These are phyloP conservation scores for Epichloe coenophiala DNA, from an alignment of 2,329 filamentous ascomycete species.

Conservation along the genomic window DNA sequence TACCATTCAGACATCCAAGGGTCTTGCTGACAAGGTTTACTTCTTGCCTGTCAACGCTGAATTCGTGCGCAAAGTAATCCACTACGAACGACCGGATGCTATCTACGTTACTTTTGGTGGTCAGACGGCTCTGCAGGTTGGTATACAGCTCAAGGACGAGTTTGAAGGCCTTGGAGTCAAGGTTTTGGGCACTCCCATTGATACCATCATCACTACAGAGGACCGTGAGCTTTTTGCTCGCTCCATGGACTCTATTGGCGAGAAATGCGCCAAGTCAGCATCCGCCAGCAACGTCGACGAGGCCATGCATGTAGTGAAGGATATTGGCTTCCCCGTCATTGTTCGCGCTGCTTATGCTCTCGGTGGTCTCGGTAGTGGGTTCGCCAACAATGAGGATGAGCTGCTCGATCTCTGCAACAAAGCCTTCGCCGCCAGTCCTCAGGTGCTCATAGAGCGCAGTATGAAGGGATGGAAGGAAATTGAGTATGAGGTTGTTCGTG, in stretches of 20 bases:
- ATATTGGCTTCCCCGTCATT: constrained; percentile 93
- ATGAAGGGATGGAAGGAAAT: constrained; percentile 99
- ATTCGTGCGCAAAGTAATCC: constrained; percentile 94
- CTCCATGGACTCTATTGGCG: constrained; percentile 95
- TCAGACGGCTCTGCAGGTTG: constrained; percentile 90
- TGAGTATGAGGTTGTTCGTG: constrained; percentile 95
- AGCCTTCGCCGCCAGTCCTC: constrained; percentile 86
- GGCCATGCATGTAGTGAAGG: constrained; percentile 73
- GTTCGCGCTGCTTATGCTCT: constrained; percentile 92
- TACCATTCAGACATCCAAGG: constrained; percentile 96
- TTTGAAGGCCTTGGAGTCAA: constrained; percentile 85
- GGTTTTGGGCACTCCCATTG: constrained; percentile 90
- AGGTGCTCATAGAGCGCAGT: constrained; percentile 90
- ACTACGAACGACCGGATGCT: constrained; percentile 85
- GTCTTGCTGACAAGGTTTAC: constrained; percentile 95
- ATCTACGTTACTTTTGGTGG: constrained; percentile 98
- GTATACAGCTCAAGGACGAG: constrained; percentile 95
- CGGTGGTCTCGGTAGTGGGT: constrained; percentile 88
- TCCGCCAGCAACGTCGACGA: constrained; percentile 83
- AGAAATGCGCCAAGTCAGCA: constrained; percentile 95
- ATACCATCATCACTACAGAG: constrained; percentile 97
- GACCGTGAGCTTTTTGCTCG: constrained; percentile 94
- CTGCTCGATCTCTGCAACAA: constrained; percentile 82
- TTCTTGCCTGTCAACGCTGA: constrained; percentile 95
- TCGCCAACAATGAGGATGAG: constrained; percentile 77